phyloP scores from a whole-genome alignment of 2,329 filamentous ascomycete genomes.

The Calonectria montana region DNA sequence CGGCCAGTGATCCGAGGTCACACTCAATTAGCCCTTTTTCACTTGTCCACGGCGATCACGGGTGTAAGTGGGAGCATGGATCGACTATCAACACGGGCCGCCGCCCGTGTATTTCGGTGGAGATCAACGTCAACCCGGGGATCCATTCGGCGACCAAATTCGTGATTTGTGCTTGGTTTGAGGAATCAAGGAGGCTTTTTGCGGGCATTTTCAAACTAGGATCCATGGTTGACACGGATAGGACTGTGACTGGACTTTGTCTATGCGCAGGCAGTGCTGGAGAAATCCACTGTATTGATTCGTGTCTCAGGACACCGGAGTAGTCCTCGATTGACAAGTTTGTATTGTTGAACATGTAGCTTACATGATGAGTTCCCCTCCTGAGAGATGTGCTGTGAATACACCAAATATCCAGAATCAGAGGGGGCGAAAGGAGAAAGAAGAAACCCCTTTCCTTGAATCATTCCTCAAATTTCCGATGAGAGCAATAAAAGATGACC shows the following conservation, averaged over 20 bases:
- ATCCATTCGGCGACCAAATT: neutral
- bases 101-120: neutral
- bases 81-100: neutral
- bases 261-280: neutral
- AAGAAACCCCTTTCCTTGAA: too few species aligned
- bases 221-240: neutral
- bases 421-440: neutral
- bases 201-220: neutral
- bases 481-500: neutral
- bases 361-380: neutral
- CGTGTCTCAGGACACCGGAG: neutral
- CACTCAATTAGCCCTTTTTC: neutral
- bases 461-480: neutral
- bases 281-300: neutral
- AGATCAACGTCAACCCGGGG: neutral
- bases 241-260: neutral
- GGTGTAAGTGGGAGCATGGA: slow-evolving; percentile 4
- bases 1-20: slow-evolving; percentile 2
- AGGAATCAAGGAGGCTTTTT: neutral
- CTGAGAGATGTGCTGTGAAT: neutral
- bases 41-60: slow-evolving; percentile 4
- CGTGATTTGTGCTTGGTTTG: neutral
- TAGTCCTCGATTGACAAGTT: neutral
- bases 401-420: neutral
- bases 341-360: neutral